phyloP scores from a whole-genome alignment of 2,329 filamentous ascomycete genomes.

The Allantophomopsis cytisporea region DNA sequence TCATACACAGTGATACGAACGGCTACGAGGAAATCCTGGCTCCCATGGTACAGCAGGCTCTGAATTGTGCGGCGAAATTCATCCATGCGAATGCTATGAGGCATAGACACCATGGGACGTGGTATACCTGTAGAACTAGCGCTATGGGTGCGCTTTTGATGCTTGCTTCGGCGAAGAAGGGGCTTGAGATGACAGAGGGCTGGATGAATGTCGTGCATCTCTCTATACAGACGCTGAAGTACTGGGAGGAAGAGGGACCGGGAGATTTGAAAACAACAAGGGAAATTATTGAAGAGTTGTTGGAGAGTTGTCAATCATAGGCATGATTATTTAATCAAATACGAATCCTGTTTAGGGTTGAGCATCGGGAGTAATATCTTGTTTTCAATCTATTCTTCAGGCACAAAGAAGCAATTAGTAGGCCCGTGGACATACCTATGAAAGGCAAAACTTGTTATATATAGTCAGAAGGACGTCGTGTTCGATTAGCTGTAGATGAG shows the following conservation, averaged over 20 bases:
- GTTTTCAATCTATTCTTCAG: too few species aligned
- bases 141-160: neutral
- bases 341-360: too few species aligned
- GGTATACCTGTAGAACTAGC: constrained; percentile 10
- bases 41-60: constrained; percentile 10
- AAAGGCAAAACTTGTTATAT: too few species aligned
- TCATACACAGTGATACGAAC: constrained; percentile 8
- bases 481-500: too few species aligned
- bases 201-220: neutral
- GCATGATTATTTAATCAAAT: too few species aligned
- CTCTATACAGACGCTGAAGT: neutral
- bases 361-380: too few species aligned
- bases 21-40: constrained; percentile 3
- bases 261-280: neutral
- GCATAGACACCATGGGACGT: constrained; percentile 19
- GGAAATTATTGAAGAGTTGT: neutral
- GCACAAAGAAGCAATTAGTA: too few species aligned
- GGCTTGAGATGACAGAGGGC: neutral
- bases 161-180: neutral
- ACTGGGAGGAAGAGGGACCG: neutral
- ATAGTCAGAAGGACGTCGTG: too few species aligned
- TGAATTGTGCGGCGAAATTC: constrained; percentile 15
- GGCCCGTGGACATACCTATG: too few species aligned
- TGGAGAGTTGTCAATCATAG: neutral
- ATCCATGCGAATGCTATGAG: constrained; percentile 10